Conservation (phyloP, 257 asterid genomes). For the Rehmannia glutinosa region DNA sequence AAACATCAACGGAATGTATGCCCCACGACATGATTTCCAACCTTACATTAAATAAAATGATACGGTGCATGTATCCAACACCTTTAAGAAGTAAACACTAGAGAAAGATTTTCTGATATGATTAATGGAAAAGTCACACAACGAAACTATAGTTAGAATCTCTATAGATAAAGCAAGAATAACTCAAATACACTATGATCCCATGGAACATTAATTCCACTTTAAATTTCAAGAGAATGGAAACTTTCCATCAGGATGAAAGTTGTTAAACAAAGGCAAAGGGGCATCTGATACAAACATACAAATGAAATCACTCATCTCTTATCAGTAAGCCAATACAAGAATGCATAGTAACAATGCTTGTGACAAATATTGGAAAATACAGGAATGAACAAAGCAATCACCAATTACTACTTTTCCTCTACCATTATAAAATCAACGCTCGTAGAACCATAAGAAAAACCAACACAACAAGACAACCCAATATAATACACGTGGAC, state of each 20-base stretch:
- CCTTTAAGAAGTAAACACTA: too few species aligned
- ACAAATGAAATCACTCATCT: conserved; percentile 16
- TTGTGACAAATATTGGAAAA: conserved; percentile 12
- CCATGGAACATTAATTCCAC: too few species aligned
- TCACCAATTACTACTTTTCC: conserved; percentile 12
- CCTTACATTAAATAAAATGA: too few species aligned
- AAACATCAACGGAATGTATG: too few species aligned
- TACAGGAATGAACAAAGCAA: conserved; percentile 12
- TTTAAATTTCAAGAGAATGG: not conserved
- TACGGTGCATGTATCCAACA: too few species aligned
- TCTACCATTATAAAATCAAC: conserved; percentile 17
- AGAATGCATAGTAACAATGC: conserved; percentile 14
- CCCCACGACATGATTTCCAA: too few species aligned
- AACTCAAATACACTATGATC: too few species aligned
- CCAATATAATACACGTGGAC: conserved; percentile 26
- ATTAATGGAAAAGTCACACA: too few species aligned
- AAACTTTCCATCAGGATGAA: not conserved
- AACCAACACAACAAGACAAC: conserved; percentile 29
- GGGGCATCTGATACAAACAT: not conserved
- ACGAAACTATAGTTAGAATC: too few species aligned
- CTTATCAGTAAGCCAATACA: conserved; percentile 28
- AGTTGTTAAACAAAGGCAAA: not conserved
- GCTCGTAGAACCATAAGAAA: conserved; percentile 17
- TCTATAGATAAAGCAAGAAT: too few species aligned
- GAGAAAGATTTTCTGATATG: too few species aligned